Base-by-base conservation (phyloP, 2,329 filamentous ascomycete species). In the Alternaria triticimaculans region DNA sequence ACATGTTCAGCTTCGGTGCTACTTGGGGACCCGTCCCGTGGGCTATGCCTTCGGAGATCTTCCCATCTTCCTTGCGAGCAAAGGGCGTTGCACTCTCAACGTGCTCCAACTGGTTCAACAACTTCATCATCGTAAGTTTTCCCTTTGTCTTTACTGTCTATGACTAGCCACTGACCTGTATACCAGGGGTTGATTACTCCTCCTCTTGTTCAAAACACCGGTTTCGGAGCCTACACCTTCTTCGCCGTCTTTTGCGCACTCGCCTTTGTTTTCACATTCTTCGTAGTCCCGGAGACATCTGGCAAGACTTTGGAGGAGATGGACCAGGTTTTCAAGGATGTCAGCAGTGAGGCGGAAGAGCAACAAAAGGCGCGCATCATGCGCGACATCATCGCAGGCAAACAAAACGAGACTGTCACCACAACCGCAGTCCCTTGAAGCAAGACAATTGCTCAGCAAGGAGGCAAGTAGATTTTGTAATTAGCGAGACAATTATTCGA, bases 31-130 rank as follows among this genome's bases (percentile, higher is more conserved):
- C 85, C 3, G 81, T 87, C 0, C 82, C 80, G 1, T 86, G 82
- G 84, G 82, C 79, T 4, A 76, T 85, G 74, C 76, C 79, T 1
- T 82, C 84, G 28, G 87, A 93, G 64, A 88, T 92, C n/a, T 91
- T 91, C 46, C 87, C 88, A 0, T 85, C 84, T 1, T 84, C 83
- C 0, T 79, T 87, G 1, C 82, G 89, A 7, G 88, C 89, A 3
- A 92, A 91, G 74, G 90, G 90, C 33, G 88, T 90, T 0, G 88
- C 88, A 2, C 80, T 90, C 3, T 88, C 87, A 0, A 90, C 88
- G 0, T 87, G 85, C 62, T 85, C 85, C 6, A 90, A 89, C 78
- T 92, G 90, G 81, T 77, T 89, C 3, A 87, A 86, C 73, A 89
- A 90, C 74, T 90, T 90, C 66, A 85, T 88, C 55, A 87, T 89